Conservation (phyloP, 306 rosid species). For the Datisca glomerata region DNA sequence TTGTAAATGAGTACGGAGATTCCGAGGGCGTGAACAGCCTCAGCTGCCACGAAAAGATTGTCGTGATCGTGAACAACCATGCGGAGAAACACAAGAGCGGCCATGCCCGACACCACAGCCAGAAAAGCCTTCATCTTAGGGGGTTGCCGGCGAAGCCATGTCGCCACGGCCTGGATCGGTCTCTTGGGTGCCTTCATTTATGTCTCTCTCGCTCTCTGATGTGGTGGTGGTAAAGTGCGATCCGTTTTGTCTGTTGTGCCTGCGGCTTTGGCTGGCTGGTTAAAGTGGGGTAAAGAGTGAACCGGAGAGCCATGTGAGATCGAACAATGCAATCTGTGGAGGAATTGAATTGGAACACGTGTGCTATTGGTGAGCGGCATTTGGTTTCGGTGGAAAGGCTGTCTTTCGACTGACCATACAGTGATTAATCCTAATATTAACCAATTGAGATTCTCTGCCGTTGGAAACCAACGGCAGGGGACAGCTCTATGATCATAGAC, state of each 20-base stretch:
- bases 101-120: constrained; percentile 23
- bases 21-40: constrained; percentile 60
- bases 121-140: constrained; percentile 51
- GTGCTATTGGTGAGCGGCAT: not conserved
- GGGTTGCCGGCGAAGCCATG: constrained; percentile 57
- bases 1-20: constrained; percentile 52
- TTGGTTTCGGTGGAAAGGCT: not conserved
- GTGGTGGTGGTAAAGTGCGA: not conserved
- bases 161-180: constrained; percentile 33
- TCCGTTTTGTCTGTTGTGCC: not conserved
- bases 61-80: constrained; percentile 55
- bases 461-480: too few relatives aligned
- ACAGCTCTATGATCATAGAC: too few relatives aligned
- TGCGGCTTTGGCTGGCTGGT: not conserved
- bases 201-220: not conserved
- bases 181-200: constrained; percentile 37
- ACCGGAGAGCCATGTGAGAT: not conserved
- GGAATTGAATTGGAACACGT: not conserved
- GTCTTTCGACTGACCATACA: too few relatives aligned
- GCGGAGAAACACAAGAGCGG: constrained; percentile 34
- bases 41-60: constrained; percentile 50
- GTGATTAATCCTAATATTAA: too few relatives aligned
- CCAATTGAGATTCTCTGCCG: too few relatives aligned
- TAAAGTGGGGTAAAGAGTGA: too few relatives aligned
- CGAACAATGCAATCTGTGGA: not conserved